Base-by-base conservation (phyloP, 1,284 basidiomycete species). In the Ganoderma meredithae region DNA sequence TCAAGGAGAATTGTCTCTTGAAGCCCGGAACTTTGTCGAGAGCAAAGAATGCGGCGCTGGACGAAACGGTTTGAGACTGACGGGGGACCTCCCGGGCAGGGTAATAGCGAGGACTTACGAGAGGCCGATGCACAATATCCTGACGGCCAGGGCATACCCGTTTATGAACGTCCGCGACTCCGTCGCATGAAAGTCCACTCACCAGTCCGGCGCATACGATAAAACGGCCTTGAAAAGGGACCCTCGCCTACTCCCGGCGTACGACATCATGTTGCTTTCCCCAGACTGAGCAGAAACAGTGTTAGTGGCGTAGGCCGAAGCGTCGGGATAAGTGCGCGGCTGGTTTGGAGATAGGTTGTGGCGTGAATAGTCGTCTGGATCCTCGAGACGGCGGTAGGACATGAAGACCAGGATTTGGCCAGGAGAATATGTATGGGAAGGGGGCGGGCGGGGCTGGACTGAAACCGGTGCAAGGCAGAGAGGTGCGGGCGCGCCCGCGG, bases 1-100 rank as follows among this genome's bases (percentile, higher is more conserved):
- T 83, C 15, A 97, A 81, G 0, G 94, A 95, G 80, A 98, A 98
- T 65, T 90, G 87, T 65, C 97, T 84, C 74, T 92, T 88, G 80
- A 93, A 97, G 5, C 97, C 97, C 59, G 90, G 83, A 2, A 95
- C 84, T 31, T 85, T 82, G 76, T 95, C 87, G 19, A 97, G 81
- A 9, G 88, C 84, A 76, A 90, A 89, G 76, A 95, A 91, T 0
- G 88, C 74, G 1, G 83, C 86, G 63, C 94, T 95, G 33, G 4
- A 72, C 58, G 52, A 17, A 39, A 25, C 31, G 27, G 9, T 25
- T 60, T 3, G n/a, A 39, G 36, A 39, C 36, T 39, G 36, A 40
- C 39, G 19, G 31, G 31, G 31, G 3, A 60, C 58, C n/a, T 19
- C 65, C 66, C 58, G 6, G 60, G 43, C 25, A 17, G n/a, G 58